Base-by-base conservation (phyloP, 2,329 filamentous ascomycete genomes). In the Aspergillus quadrilineatus region DNA sequence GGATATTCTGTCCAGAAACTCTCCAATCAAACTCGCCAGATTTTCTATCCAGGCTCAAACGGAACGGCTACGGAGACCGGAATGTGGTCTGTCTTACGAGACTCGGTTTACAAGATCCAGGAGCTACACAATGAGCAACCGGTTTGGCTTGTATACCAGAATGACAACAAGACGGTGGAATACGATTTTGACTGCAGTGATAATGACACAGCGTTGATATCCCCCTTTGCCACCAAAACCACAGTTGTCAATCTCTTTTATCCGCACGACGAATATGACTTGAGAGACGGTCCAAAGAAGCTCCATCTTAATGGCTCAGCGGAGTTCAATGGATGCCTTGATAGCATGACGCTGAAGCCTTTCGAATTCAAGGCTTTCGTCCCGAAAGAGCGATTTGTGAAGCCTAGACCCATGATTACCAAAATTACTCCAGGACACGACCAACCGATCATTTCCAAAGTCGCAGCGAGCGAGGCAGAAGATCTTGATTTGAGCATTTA, bases 201-300 rank as follows among this genome's bases (percentile, higher is more conserved):
- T 32, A 71, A 72, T 26, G 66, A 72, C n/a, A 69, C 70, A 4
- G 82, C 81, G 1, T 76, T 87, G 37, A 72, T 87, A 37, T 73
- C 85, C 8, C 83, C 85, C 0, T 88, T 84, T 56, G 72, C 76
- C 10, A 67, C 70, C 2, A 80, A 78, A 10, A 81, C 78, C 1
- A 82, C 76, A 1, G 84, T 88, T 59, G 83, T 82, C 65, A 87
- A 86, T 63, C 66, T 88, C 10, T 85, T 88, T 67, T 83, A 82
- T 64, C 84, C 85, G 0, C 85, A 83, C 62, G 83, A 85, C 26
- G 78, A 83, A 59, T 73, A 80, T 55, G 78, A 71, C 0, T 71
- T 88, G n/a, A 74, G 75, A 48, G 66, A 69, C 1, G 80, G 82
- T 1, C 67, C 74, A 1, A 68, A 75, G 4, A 73, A 72, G 30